Evolutionary conservation across 176 grass and related monocot species (phyloP).

Genomic region (Coix lacrymajobi): DNA sequence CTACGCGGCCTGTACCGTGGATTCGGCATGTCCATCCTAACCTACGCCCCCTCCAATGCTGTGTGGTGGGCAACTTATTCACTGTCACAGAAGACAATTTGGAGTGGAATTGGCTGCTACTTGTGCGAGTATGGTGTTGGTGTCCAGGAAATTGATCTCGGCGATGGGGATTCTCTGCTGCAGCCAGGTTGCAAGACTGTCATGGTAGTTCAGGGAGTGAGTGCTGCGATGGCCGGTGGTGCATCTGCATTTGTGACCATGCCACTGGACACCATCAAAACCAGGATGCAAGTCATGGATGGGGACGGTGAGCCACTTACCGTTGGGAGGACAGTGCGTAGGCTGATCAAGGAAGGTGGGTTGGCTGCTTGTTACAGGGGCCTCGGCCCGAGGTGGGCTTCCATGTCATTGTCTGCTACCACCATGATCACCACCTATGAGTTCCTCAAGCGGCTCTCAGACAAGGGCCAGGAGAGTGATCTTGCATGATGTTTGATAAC

Average conservation of each 20-base stretch:
- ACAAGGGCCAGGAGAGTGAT: conserved; percentile 41
- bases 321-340: conserved; percentile 41
- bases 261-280: conserved; percentile 85
- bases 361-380: conserved; percentile 72
- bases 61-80: conserved; percentile 83
- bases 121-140: conserved; percentile 56
- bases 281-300: conserved; percentile 90
- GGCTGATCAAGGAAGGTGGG: conserved; percentile 60
- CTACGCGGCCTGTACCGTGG: conserved; percentile 66
- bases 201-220: conserved; percentile 63
- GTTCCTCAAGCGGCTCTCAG: conserved; percentile 78
- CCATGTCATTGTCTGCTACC: conserved; percentile 75
- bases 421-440: conserved; percentile 91
- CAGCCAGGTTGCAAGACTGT: conserved; percentile 60
- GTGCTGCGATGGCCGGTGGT: conserved; percentile 58
- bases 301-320: conserved; percentile 37
- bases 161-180: conserved; percentile 29
- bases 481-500: conserved; percentile 14
- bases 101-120: conserved; percentile 57
- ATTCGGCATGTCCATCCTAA: conserved; percentile 80
- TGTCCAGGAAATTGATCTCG: conserved; percentile 35
- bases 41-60: conserved; percentile 79
- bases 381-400: conserved; percentile 79
- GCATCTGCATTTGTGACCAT: conserved; percentile 63
- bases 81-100: conserved; percentile 61